A percentile compares a stretch with the other conserved stretches of the same genome.
phyloP scores from a whole-genome alignment of 2,329 filamentous ascomycete genomes.

The Diaporthe australafricana region DNA sequence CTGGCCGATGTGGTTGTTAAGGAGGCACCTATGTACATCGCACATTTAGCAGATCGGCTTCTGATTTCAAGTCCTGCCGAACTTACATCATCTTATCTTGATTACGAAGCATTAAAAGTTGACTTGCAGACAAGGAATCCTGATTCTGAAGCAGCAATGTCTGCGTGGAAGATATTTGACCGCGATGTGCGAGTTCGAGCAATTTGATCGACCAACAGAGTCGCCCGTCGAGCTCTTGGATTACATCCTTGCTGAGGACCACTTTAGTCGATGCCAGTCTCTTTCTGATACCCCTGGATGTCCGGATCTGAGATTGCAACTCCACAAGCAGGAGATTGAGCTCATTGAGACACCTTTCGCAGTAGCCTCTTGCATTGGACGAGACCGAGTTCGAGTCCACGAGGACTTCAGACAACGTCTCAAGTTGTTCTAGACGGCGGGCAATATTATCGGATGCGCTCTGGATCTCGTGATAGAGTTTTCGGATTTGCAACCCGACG shows the following conservation, averaged over 20 bases:
- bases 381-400: neutral
- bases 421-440: neutral
- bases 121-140: neutral
- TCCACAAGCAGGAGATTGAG: neutral
- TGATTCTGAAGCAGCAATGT: neutral
- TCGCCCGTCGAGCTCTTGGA: neutral
- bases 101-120: neutral
- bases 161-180: neutral
- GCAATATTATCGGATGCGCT: neutral
- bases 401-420: neutral
- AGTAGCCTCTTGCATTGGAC: neutral
- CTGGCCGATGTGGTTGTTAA: no score
- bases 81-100: neutral
- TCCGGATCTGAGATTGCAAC: neutral
- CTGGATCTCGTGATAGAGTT: neutral
- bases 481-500: neutral
- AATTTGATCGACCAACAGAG: neutral
- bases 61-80: rapidly evolving
- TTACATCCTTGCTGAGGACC: neutral
- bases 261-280: neutral
- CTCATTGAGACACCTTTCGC: neutral
- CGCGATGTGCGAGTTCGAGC: neutral
- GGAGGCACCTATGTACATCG: no score
- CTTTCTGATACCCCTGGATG: neutral
- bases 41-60: neutral